phyloP scores from a whole-genome alignment of 1,284 basidiomycete species.

The Trametes polyzona region DNA sequence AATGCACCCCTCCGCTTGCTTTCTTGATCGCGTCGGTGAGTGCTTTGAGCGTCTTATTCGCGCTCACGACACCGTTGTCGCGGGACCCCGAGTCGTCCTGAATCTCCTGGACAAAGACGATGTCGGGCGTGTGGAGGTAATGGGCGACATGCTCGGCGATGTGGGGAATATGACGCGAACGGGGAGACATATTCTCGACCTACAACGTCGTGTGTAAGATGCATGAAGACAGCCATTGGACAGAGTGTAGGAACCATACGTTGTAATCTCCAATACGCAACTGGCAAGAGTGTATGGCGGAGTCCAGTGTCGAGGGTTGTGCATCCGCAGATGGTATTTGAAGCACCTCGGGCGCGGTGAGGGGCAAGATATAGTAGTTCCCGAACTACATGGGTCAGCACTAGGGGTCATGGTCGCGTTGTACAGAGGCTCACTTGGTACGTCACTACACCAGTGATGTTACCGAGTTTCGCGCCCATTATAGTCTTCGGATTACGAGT shows the following conservation, averaged over 20 bases:
- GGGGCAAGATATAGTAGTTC: conserved; percentile 59
- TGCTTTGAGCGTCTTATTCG: conserved; percentile 56
- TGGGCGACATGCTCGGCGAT: conserved; percentile 61
- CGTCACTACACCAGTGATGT: conserved; percentile 60
- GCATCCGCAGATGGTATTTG: conserved; percentile 41
- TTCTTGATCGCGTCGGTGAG: conserved; percentile 54
- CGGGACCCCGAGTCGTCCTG: conserved; percentile 64
- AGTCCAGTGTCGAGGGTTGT: conserved; percentile 45
- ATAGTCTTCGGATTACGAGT: conserved; percentile 53
- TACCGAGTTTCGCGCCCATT: conserved; percentile 50
- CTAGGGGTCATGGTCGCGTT: neutral
- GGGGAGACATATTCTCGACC: conserved; percentile 64
- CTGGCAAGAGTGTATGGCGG: conserved; percentile 44
- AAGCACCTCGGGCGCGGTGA: conserved; percentile 54
- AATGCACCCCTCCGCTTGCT: conserved; percentile 46
- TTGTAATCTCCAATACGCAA: conserved; percentile 69
- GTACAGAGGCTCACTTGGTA: conserved; percentile 48
- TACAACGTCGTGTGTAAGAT: conserved; percentile 25
- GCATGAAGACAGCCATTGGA: neutral
- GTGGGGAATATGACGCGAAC: conserved; percentile 48
- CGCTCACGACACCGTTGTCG: conserved; percentile 58
- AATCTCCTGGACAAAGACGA: conserved; percentile 70
- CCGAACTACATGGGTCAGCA: conserved; percentile 39
- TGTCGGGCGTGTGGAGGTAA: conserved; percentile 57
- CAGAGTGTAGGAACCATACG: conserved; percentile 34